Conservation (phyloP, 2,329 filamentous ascomycete species). For the Beauveria pseudobassiana region DNA sequence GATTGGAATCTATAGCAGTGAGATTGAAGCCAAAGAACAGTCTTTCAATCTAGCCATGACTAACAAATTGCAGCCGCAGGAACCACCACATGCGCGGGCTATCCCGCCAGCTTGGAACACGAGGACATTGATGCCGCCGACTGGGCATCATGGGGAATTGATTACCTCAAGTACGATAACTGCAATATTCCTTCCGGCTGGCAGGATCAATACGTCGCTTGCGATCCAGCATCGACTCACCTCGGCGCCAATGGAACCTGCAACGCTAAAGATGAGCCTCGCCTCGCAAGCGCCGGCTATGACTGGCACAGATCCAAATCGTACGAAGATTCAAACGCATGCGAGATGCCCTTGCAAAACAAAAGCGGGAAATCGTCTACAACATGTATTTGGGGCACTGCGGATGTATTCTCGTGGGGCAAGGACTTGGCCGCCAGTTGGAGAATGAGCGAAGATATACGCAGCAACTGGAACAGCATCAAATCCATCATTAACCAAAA, state of each 20-base stretch:
- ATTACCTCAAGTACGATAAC: slow-evolving; percentile 26
- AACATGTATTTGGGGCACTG: slow-evolving; percentile 47
- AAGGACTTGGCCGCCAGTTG: slow-evolving; percentile 39
- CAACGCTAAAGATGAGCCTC: slow-evolving; percentile 16
- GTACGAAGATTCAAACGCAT: slow-evolving; percentile 40
- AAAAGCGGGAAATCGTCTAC: slow-evolving; percentile 40
- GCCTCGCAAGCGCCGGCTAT: slow-evolving; percentile 38
- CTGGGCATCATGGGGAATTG: slow-evolving; percentile 51
- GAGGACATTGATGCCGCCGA: slow-evolving; percentile 51
- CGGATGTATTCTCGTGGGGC: slow-evolving; percentile 42
- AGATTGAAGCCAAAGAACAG: neutral
- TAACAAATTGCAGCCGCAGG: slow-evolving; percentile 9
- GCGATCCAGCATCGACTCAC: neutral
- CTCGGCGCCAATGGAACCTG: slow-evolving; percentile 4
- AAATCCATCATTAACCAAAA: slow-evolving; percentile 39
- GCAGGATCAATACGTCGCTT: slow-evolving; percentile 5
- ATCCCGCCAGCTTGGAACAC: slow-evolving; percentile 44
- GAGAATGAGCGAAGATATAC: slow-evolving; percentile 37
- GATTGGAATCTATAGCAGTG: slow-evolving; percentile 51
- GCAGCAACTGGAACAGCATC: slow-evolving; percentile 27
- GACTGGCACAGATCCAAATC: slow-evolving; percentile 42
- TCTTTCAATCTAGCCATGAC: neutral
- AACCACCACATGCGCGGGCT: slow-evolving; percentile 17
- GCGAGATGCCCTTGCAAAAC: slow-evolving; percentile 41
- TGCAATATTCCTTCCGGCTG: slow-evolving; percentile 1